phyloP scores from a whole-genome alignment of 345 rosid genomes.

The Camelina sativa region DNA sequence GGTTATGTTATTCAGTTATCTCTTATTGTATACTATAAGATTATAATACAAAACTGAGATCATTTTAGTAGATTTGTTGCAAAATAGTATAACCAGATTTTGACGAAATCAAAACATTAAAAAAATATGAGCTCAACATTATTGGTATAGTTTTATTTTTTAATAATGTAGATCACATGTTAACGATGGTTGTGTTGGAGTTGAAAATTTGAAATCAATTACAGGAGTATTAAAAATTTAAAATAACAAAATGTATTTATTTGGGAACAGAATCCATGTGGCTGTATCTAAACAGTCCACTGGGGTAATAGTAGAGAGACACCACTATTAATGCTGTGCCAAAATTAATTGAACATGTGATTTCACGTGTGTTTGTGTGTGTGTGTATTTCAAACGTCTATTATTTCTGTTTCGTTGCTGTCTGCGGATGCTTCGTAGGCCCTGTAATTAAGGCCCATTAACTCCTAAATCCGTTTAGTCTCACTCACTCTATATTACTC shows the following conservation, averaged over 20 bases:
- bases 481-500: not conserved
- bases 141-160: not conserved
- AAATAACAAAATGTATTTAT: slow-evolving; percentile 2
- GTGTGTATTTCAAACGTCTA: slow-evolving; percentile 2
- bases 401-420: slow-evolving; percentile 40
- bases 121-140: slow-evolving; percentile 20
- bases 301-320: slow-evolving; percentile 5
- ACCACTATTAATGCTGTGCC: slow-evolving; percentile 39
- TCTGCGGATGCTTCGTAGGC: slow-evolving; percentile 35
- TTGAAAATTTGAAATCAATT: slow-evolving; percentile 34
- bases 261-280: slow-evolving; percentile 42
- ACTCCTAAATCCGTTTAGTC: not conserved
- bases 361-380: slow-evolving; percentile 41
- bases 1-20: not conserved
- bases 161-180: slow-evolving; percentile 28
- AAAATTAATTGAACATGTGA: slow-evolving; percentile 42
- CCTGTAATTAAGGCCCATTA: slow-evolving; percentile 37
- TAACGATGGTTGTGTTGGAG: slow-evolving; percentile 23
- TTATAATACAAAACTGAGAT: not conserved
- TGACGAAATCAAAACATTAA: not conserved
- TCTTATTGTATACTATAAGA: not conserved
- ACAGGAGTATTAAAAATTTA: not conserved
- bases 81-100: not conserved
- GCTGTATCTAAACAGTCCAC: slow-evolving; percentile 41
- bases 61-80: not conserved